These are phyloP conservation scores for Auxenochlorella protothecoides DNA, from an alignment of 139 green algal genomes.

Conservation along the genomic window DNA sequence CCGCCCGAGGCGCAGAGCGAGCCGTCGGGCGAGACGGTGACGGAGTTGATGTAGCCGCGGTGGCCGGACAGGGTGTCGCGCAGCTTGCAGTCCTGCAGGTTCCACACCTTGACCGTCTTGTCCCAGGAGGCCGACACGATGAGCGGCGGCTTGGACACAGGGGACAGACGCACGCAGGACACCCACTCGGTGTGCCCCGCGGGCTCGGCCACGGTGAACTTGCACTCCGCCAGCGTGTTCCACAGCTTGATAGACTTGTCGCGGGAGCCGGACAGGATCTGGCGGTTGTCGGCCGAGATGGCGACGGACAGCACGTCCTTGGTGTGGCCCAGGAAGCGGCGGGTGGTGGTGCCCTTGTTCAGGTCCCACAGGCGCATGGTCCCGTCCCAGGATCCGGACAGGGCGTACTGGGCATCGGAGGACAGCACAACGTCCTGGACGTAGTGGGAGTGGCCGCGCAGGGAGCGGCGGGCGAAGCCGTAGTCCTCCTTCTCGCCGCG, in stretches of 20 bases:
- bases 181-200: constrained; percentile 97
- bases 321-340: constrained; percentile 95
- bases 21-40: constrained; percentile 97
- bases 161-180: constrained; percentile 97
- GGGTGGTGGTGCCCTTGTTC: constrained; percentile 90
- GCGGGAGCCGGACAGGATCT: constrained; percentile 96
- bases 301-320: constrained; percentile 98
- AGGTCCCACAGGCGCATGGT: constrained; percentile 99
- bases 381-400: constrained; percentile 96
- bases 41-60: constrained; percentile 90
- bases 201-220: constrained; percentile 94
- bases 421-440: constrained; percentile 99
- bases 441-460: constrained; percentile 90
- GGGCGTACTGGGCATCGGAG: constrained; percentile 94
- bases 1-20: constrained; percentile 96
- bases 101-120: constrained; percentile 98
- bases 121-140: constrained; percentile 98
- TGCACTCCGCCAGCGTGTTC: constrained; percentile 99
- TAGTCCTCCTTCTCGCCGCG: constrained; percentile 66
- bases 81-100: constrained; percentile 98
- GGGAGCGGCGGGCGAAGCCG: constrained; percentile 56
- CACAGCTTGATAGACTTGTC: constrained; percentile 97
- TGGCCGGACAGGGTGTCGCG: constrained; percentile 92
- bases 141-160: constrained; percentile 87
- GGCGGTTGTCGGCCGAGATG: constrained; percentile 98